These are phyloP conservation scores for Talaromyces trachyspermus DNA, from an alignment of 495 filamentous ascomycete species.

Conservation along the genomic window DNA sequence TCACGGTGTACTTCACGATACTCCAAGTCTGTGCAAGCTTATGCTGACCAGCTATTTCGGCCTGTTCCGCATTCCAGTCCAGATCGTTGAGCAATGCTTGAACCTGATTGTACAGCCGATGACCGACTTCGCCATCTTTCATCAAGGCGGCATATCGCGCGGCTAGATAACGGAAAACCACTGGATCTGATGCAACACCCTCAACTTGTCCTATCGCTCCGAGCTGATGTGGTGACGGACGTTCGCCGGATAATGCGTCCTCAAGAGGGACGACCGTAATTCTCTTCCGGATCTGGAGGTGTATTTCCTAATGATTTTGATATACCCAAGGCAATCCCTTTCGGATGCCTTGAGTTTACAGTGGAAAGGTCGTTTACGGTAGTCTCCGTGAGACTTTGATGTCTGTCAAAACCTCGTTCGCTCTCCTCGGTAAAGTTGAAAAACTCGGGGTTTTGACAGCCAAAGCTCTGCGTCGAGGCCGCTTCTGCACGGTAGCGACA, in stretches of 20 bases:
- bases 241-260: constrained; percentile 47
- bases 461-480: constrained; percentile 32
- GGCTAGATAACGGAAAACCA: constrained; percentile 52
- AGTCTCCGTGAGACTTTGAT: constrained; percentile 61
- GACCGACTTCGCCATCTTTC: constrained; percentile 16
- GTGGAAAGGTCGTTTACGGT: constrained; percentile 41
- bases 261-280: constrained; percentile 51
- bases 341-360: constrained; percentile 3
- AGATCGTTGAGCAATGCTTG: constrained; percentile 45
- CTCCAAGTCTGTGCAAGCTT: constrained; percentile 71
- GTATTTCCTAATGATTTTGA: constrained; percentile 44
- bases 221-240: constrained; percentile 49
- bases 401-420: constrained; percentile 31
- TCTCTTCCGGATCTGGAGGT: constrained; percentile 47
- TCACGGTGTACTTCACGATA: constrained; percentile 54
- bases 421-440: constrained; percentile 24
- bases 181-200: constrained; percentile 40
- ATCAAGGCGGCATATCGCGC: constrained; percentile 47
- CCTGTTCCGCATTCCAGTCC: constrained; percentile 54
- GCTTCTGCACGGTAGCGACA: constrained; percentile 42
- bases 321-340: constrained; percentile 12
- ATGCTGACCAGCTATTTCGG: constrained; percentile 51
- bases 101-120: constrained; percentile 22
- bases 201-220: constrained; percentile 56
- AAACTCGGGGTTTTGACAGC: constrained; percentile 30